Evolutionary conservation across 352 stramenopile genomes (phyloP).

Genomic region (Globisporangium rhizosaccharum): DNA sequence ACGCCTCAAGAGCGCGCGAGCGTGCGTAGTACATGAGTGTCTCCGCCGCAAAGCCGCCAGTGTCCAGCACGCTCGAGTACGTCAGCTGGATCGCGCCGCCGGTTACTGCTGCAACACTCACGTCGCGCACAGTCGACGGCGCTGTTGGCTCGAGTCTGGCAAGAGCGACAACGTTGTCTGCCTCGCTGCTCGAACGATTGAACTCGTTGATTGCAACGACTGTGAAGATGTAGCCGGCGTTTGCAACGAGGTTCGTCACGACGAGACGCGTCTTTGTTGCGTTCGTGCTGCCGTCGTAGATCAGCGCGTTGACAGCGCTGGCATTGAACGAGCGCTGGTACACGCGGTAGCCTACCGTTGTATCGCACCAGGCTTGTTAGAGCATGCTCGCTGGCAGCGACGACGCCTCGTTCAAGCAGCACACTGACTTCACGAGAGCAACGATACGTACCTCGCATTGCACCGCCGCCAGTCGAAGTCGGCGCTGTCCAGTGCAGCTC

Average conservation of each 20-base stretch:
- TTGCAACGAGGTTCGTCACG: conserved; percentile 20
- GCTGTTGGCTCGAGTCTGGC: conserved; percentile 12
- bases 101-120: conserved; percentile 12
- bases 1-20: conserved; percentile 21
- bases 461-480: conserved; percentile 31
- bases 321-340: conserved; percentile 9
- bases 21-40: conserved; percentile 18
- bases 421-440: too few species aligned
- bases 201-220: conserved; percentile 44
- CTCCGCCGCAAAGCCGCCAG: conserved; percentile 21
- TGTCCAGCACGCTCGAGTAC: conserved; percentile 17
- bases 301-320: conserved; percentile 1
- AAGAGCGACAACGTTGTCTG: conserved; percentile 15
- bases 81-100: conserved; percentile 28
- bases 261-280: conserved; percentile 12
- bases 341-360: conserved; percentile 21
- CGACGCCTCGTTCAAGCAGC: background rate
- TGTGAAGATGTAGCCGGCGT: conserved; percentile 25
- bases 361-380: conserved; percentile 1
- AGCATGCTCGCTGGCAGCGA: too few species aligned
- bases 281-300: conserved; percentile 21
- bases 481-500: conserved; percentile 28
- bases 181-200: conserved; percentile 14
- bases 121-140: conserved; percentile 17
- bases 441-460: conserved; percentile 24